A percentile compares a stretch with the other conserved stretches of the same genome.
phyloP scores from a whole-genome alignment of 495 filamentous ascomycete species.

The Alectoria sarmentosa region DNA sequence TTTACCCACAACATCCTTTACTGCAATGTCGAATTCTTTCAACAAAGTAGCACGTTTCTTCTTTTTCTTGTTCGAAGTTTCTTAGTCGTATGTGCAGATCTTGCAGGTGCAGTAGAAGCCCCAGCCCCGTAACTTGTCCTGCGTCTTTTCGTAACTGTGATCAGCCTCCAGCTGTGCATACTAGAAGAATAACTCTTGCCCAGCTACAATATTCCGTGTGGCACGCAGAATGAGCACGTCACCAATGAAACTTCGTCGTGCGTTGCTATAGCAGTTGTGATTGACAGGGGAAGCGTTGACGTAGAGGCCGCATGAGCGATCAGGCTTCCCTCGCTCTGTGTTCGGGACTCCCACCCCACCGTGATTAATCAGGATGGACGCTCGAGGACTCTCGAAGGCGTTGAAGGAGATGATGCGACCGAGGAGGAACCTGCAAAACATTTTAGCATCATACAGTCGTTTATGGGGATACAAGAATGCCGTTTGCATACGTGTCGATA shows the following conservation, averaged over 20 bases:
- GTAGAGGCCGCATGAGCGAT: constrained; percentile 43
- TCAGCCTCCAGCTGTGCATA: constrained; percentile 30
- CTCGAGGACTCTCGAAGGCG: constrained; percentile 41
- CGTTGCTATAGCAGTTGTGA: constrained; percentile 46
- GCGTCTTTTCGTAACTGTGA: constrained; percentile 22
- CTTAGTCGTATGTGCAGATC: constrained; percentile 34
- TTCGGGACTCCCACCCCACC: too few species aligned
- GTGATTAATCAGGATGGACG: too few species aligned
- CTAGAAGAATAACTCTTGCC: constrained; percentile 43
- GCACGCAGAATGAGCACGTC: constrained; percentile 53
- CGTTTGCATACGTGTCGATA: constrained; percentile 43
- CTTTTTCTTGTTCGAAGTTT: constrained; percentile 10
- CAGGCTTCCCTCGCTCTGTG: constrained; percentile 20
- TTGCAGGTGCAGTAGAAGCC: constrained; percentile 43
- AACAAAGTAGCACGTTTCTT: constrained; percentile 21
- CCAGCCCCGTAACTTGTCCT: constrained; percentile 32
- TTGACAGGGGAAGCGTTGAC: constrained; percentile 46
- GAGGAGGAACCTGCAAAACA: constrained; percentile 35
- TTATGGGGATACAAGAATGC: too few species aligned
- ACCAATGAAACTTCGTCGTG: constrained; percentile 44
- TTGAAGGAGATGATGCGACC: constrained; percentile 42
- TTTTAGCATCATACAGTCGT: too few species aligned
- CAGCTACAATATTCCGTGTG: constrained; percentile 33
- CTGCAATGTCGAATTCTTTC: constrained; percentile 16
- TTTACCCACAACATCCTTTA: not conserved